Conservation (phyloP, 1,284 basidiomycete genomes). For the Kwoniella shivajii region DNA sequence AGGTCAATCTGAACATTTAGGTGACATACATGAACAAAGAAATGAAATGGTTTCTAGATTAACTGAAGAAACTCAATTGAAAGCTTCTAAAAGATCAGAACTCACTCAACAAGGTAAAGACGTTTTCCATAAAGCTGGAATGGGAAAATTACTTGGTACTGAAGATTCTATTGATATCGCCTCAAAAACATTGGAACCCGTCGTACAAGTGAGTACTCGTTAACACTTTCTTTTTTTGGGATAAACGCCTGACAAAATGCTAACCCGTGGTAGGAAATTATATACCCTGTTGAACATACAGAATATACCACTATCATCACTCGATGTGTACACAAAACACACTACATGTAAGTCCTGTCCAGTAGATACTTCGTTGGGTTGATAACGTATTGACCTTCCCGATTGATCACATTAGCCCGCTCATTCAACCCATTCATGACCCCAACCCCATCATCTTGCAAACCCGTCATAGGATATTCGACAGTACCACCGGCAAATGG, state of each 20-base stretch:
- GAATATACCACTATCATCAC: constrained; percentile 40
- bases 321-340: constrained; percentile 43
- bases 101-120: constrained; percentile 20
- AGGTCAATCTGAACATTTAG: background rate
- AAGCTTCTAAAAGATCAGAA: constrained; percentile 5
- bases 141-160: constrained; percentile 26
- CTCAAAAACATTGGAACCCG: constrained; percentile 39
- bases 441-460: constrained; percentile 39
- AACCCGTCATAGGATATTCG: constrained; percentile 44
- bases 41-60: constrained; percentile 15
- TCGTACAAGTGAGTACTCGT: constrained; percentile 40
- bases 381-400: background rate
- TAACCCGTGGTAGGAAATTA: constrained; percentile 33
- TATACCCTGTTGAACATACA: constrained; percentile 36
- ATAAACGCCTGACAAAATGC: background rate
- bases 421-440: constrained; percentile 49
- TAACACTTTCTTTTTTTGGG: too few species aligned
- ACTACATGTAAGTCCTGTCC: constrained; percentile 14
- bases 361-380: background rate
- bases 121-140: constrained; percentile 29
- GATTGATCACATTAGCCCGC: constrained; percentile 32
- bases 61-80: constrained; percentile 2
- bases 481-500: constrained; percentile 34
- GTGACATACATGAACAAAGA: constrained; percentile 5
- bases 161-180: constrained; percentile 41